Evolutionary conservation across 352 stramenopile genomes (phyloP), one percentile per base, ranked within the genome.

Genomic region (Phytophthora gonapodyides): DNA sequence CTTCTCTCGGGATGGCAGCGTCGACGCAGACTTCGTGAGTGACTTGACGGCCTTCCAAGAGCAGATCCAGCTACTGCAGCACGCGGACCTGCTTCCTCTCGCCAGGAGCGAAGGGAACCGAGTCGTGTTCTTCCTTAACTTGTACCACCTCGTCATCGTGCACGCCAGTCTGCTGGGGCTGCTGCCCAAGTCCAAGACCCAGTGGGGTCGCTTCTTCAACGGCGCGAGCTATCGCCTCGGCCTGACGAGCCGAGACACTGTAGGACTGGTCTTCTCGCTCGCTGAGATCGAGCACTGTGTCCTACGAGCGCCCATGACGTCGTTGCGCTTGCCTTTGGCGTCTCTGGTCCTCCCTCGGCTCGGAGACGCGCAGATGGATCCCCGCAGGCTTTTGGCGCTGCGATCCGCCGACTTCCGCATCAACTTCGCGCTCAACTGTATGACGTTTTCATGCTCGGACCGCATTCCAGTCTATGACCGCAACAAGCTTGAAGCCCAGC

Each of bases 201-300:
- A 83, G 10, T 89, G 80, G 80, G 69, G 62, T 13, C 73, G 72
- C 33, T 89, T 89, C 42, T 89, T 86, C 73, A 87, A 87, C 21
- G 71, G 71, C 12, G 67, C 72, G 17, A 79, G 57, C 47, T 87
- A 87, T 61, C 73, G 71, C 24, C 48, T 89, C 3, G 73, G 76
- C 16, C 10, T 57, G 11, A 30, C 36, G 17, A 38, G 15, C 15
- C 27, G 38, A 16, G 27, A 37, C 7, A 10, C 21, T 2, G 31
- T 7, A 13, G 77, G 75, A 0, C 33, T 83, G 17, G 35, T 61
- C 19, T 74, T 87, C 8, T 81, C 80, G 3, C 69, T 84, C 15
- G 77, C 77, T 0, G 80, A 89, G 53, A 78, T 89, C 30, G 75
- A 89, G 49, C 78, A 87, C 60, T 65, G 67, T 24, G 45, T 89